A percentile compares a stretch with the other conserved stretches of the same genome.
phyloP scores from a whole-genome alignment of 2,329 filamentous ascomycete species.

The Teratosphaeria destructans region DNA sequence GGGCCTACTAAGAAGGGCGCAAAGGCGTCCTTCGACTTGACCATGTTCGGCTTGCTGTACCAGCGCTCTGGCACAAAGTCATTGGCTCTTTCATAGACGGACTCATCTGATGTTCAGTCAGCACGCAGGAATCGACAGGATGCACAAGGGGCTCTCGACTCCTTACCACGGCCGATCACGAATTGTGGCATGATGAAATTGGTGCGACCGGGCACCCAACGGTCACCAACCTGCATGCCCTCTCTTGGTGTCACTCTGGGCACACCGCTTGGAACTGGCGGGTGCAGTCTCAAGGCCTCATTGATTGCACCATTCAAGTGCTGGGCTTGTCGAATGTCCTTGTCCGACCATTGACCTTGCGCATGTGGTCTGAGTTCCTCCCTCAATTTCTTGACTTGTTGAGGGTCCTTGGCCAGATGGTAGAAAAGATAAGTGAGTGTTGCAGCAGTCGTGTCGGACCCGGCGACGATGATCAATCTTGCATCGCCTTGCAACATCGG shows the following conservation, averaged over 20 bases:
- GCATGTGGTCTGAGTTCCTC: constrained; percentile 23
- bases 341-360: constrained; percentile 19
- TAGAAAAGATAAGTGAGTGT: constrained; percentile 35
- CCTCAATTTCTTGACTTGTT: constrained; percentile 22
- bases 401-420: constrained; percentile 24
- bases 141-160: too few relatives aligned
- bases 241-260: constrained; percentile 29
- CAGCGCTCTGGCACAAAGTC: constrained; percentile 29
- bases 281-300: constrained; percentile 34
- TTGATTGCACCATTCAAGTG: constrained; percentile 26
- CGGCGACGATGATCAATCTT: constrained; percentile 28
- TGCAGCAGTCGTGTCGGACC: constrained; percentile 35
- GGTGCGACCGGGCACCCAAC: constrained; percentile 23
- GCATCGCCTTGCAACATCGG: constrained; percentile 21
- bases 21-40: constrained; percentile 26
- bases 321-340: constrained; percentile 8
- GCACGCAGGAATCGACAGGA: neutral
- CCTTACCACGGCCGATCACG: constrained; percentile 14
- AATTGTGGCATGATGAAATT: constrained; percentile 10
- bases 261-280: constrained; percentile 29
- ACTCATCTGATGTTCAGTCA: constrained; percentile 10
- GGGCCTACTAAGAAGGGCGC: constrained; percentile 26
- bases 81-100: constrained; percentile 18
- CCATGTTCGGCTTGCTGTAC: constrained; percentile 24
- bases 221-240: constrained; percentile 27